Evolutionary conservation across 345 rosid genomes (phyloP).

Genomic region (Lepidium aucheri): DNA sequence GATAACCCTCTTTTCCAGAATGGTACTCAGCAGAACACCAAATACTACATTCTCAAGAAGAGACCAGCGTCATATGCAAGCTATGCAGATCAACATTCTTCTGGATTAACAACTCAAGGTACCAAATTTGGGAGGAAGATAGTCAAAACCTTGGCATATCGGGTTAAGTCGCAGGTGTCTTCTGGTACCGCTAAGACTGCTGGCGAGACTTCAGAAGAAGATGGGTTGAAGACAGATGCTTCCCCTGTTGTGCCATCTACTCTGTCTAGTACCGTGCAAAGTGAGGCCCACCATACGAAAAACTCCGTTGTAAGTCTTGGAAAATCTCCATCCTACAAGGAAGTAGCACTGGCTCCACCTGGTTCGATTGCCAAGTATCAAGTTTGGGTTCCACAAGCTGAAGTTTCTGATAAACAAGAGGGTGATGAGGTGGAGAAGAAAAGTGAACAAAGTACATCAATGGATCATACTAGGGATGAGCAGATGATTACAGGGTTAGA

Average conservation of each 20-base stretch:
- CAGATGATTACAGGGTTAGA: conserved; percentile 22
- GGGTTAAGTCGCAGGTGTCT: conserved; percentile 73
- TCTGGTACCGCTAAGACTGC: conserved; percentile 33
- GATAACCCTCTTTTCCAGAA: conserved; percentile 45
- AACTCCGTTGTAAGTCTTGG: conserved; percentile 54
- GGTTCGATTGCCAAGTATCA: conserved; percentile 75
- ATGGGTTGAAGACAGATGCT: conserved; percentile 29
- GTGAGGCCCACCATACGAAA: conserved; percentile 35
- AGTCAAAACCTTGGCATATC: conserved; percentile 71
- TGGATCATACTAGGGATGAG: conserved; percentile 30
- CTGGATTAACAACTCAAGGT: conserved; percentile 41
- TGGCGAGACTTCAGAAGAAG: conserved; percentile 30
- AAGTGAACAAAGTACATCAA: conserved; percentile 28
- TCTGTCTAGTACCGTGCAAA: conserved; percentile 27
- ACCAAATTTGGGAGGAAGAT: conserved; percentile 75
- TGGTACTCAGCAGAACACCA: conserved; percentile 48
- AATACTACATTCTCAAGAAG: conserved; percentile 63
- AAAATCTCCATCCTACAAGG: conserved; percentile 96
- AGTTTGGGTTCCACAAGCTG: conserved; percentile 41
- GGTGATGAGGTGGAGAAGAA: conserved; percentile 16
- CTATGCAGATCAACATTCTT: conserved; percentile 46
- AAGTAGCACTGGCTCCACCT: conserved; percentile 95
- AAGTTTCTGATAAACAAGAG: conserved; percentile 41
- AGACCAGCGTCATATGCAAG: conserved; percentile 54
- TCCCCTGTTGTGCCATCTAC: conserved; percentile 36